Evolutionary conservation across 2,329 filamentous ascomycete species (phyloP).

Genomic region (Plenodomus tracheiphilus): DNA sequence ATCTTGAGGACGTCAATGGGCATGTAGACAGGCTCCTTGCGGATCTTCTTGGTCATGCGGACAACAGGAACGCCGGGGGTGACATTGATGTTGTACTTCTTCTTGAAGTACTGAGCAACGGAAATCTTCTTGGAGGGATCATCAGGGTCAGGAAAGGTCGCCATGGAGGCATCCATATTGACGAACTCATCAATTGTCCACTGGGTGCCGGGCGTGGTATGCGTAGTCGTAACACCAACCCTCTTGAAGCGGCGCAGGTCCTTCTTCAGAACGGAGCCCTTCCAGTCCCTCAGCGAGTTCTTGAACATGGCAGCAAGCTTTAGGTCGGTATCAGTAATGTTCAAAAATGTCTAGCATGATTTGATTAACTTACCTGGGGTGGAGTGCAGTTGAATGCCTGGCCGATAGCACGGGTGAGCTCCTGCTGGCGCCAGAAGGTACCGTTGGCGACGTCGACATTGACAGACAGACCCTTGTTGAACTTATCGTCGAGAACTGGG

Average conservation of each 20-base stretch:
- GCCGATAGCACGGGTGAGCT: slow-evolving; percentile 40
- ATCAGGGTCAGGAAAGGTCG: slow-evolving; percentile 60
- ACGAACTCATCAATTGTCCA: slow-evolving; percentile 58
- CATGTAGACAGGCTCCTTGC: slow-evolving; percentile 50
- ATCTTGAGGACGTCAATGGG: slow-evolving; percentile 61
- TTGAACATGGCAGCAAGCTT: slow-evolving; percentile 13
- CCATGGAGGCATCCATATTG: slow-evolving; percentile 46
- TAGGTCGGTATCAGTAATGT: too few relatives aligned
- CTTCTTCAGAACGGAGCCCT: slow-evolving; percentile 28
- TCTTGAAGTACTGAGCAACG: slow-evolving; percentile 62
- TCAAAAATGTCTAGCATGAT: too few relatives aligned
- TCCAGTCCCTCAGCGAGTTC: slow-evolving; percentile 31
- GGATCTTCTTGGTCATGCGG: slow-evolving; percentile 59
- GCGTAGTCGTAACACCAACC: slow-evolving; percentile 46
- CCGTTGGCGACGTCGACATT: slow-evolving; percentile 93
- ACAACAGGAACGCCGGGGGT: slow-evolving; percentile 58
- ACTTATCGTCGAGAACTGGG: slow-evolving; percentile 60
- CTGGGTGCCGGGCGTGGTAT: slow-evolving; percentile 44
- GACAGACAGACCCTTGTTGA: slow-evolving; percentile 68
- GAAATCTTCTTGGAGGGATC: slow-evolving; percentile 58
- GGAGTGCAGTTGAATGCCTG: slow-evolving; percentile 33
- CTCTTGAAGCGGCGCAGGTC: slow-evolving; percentile 50
- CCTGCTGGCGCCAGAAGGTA: slow-evolving; percentile 71
- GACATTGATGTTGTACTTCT: slow-evolving; percentile 56
- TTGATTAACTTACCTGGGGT: slow-evolving; percentile 8